Conservation (phyloP, 2,329 filamentous ascomycete genomes). For the Ophiostoma tasmaniense region DNA sequence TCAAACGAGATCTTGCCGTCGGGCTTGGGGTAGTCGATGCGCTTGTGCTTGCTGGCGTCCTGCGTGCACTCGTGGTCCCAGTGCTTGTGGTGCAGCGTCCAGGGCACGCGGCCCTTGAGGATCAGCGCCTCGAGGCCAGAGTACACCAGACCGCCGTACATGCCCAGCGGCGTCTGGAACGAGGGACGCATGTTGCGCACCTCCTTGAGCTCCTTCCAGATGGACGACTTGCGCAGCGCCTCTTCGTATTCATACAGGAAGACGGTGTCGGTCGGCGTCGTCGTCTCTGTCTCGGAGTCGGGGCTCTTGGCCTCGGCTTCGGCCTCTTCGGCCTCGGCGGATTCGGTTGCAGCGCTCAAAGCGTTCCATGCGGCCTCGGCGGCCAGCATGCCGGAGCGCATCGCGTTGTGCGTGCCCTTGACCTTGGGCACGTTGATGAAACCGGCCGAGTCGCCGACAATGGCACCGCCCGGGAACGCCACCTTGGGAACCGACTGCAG, state of each 20-base stretch:
- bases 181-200: slow-evolving; percentile 97
- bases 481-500: slow-evolving; percentile 98
- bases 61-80: slow-evolving; percentile 74
- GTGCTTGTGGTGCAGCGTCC: slow-evolving; percentile 81
- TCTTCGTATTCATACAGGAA: slow-evolving; percentile 96
- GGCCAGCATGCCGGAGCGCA: slow-evolving; percentile 94
- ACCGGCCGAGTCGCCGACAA: slow-evolving; percentile 92
- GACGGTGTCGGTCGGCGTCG: slow-evolving; percentile 41
- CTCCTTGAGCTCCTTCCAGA: slow-evolving; percentile 90
- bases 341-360: slow-evolving; percentile 35
- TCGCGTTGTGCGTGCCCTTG: slow-evolving; percentile 95
- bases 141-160: slow-evolving; percentile 86
- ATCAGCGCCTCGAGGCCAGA: slow-evolving; percentile 87
- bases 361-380: slow-evolving; percentile 84
- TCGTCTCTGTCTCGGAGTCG: background rate
- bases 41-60: slow-evolving; percentile 65
- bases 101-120: slow-evolving; percentile 75
- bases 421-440: slow-evolving; percentile 98
- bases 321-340: slow-evolving; percentile 17
- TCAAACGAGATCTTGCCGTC: slow-evolving; percentile 94
- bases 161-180: slow-evolving; percentile 77
- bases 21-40: slow-evolving; percentile 95
- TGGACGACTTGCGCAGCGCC: slow-evolving; percentile 70
- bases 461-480: slow-evolving; percentile 86
- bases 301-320: background rate